Evolutionary conservation across 2,329 filamentous ascomycete species (phyloP).

Genomic region (Aureobasidium sp.): DNA sequence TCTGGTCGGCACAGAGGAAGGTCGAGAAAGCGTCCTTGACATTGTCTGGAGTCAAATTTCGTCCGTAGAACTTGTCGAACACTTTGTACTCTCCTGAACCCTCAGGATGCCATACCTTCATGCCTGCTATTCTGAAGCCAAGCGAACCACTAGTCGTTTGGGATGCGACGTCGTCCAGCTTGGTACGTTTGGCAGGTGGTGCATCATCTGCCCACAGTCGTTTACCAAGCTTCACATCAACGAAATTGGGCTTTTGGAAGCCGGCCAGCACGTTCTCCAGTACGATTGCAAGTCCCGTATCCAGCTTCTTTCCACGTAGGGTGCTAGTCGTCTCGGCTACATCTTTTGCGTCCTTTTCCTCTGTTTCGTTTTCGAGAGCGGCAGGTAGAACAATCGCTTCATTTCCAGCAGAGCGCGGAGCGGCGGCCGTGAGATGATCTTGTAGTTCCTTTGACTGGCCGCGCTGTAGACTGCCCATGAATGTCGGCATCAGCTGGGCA

Average conservation of each 20-base stretch:
- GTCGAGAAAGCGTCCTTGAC: conserved; percentile 52
- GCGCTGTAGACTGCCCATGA: conserved; percentile 72
- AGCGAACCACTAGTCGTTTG: conserved; percentile 54
- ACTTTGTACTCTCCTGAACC: conserved; percentile 40
- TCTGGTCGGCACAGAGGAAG: conserved; percentile 45
- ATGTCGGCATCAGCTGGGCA: conserved; percentile 73
- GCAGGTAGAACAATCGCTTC: conserved; percentile 16
- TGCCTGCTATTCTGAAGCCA: conserved; percentile 59
- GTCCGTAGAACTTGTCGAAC: conserved; percentile 61
- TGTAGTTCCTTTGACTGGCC: conserved; percentile 30
- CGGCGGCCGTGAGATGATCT: background rate
- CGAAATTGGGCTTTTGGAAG: conserved; percentile 77
- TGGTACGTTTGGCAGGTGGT: conserved; percentile 49
- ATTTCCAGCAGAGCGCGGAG: background rate
- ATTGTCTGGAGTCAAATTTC: conserved; percentile 49
- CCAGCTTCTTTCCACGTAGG: conserved; percentile 56
- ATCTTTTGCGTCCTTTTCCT: conserved; percentile 15
- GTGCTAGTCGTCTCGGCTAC: background rate
- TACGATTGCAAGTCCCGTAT: conserved; percentile 73
- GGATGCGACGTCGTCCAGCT: conserved; percentile 52
- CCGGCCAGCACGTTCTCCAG: conserved; percentile 77
- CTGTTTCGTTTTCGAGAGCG: background rate
- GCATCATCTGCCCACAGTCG: conserved; percentile 76
- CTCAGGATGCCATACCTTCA: conserved; percentile 49
- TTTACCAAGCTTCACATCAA: conserved; percentile 87